Evolutionary conservation across 495 filamentous ascomycete species (phyloP).

Genomic region (Parathielavia hyrcaniae): DNA sequence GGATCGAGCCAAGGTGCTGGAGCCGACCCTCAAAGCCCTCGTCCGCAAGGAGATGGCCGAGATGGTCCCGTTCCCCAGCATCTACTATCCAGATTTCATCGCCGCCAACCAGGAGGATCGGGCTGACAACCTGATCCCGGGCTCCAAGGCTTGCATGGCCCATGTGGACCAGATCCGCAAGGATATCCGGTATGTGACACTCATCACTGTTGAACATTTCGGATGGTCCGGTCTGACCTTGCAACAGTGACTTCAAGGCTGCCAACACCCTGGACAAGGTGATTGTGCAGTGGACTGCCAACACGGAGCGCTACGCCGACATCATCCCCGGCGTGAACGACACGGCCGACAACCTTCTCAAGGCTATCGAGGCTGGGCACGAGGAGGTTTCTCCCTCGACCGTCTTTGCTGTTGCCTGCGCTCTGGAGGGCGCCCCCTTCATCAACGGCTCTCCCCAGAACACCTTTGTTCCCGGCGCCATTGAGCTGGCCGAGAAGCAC

Average conservation of each 20-base stretch:
- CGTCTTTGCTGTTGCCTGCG: slow-evolving; percentile 89
- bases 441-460: slow-evolving; percentile 99
- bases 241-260: slow-evolving; percentile 78
- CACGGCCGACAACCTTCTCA: slow-evolving; percentile 87
- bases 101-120: slow-evolving; percentile 97
- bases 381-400: slow-evolving; percentile 89
- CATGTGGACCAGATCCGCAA: slow-evolving; percentile 92
- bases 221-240: not conserved
- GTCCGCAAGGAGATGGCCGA: slow-evolving; percentile 88
- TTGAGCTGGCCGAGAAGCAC: slow-evolving; percentile 83
- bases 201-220: not conserved
- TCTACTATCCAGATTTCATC: slow-evolving; percentile 99
- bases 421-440: slow-evolving; percentile 85
- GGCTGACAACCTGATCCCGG: slow-evolving; percentile 83
- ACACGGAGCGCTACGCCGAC: slow-evolving; percentile 94
- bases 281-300: slow-evolving; percentile 97
- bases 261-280: slow-evolving; percentile 85
- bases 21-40: slow-evolving; percentile 80
- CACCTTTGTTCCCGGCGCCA: slow-evolving; percentile 91
- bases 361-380: slow-evolving; percentile 78
- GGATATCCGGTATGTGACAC: slow-evolving; percentile 73
- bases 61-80: slow-evolving; percentile 85
- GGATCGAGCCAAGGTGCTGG: slow-evolving; percentile 91
- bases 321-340: slow-evolving; percentile 87
- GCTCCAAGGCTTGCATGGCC: slow-evolving; percentile 71